Evolutionary conservation across 2,329 filamentous ascomycete species (phyloP), one percentile per base, ranked within the genome.

Genomic region (Cladosporium colombiae): DNA sequence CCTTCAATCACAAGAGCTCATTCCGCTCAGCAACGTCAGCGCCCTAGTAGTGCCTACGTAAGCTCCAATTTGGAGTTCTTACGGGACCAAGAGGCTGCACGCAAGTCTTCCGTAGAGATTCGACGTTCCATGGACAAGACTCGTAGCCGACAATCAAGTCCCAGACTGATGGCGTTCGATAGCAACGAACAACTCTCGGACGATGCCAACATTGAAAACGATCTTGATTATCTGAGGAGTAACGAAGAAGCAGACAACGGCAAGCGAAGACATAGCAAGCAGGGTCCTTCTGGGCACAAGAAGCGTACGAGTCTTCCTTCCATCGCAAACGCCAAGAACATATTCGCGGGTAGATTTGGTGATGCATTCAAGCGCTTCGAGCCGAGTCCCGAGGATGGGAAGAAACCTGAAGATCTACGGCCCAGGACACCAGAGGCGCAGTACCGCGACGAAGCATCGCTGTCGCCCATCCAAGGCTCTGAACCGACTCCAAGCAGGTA

Each of bases 331-430:
- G 74, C 70, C 16, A 96, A 95, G 78, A 91, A 88, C 65, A 87
- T 96, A 44, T 82, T 97, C n/a, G 89, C 89, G 5, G 91, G 93
- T 27, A 92, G 90, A 71, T 97, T 98, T 76, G 92, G 93, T 0
- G 93, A 97, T 73, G 93, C 94, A 3, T 97, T 98, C 80, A 92
- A 94, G 74, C 86, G 91, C 6, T 98, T 98, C 71, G 95, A 99
- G 58, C 58, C 58, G 29, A 59, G 53, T 23, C 27, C 64, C 3
- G 50, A 49, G 7, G 57, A 62, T 14, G 57, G 60, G 13, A 49
- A 49, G 27, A 55, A 77, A 21, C 16, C n/a, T 8, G 50, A 56
- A 33, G 35, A 64, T 14, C 2, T 35, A 11, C 37, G 57, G 18
- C 58, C 58, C 37, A 61, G 65, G 50, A 37, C 61, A 27, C 55